phyloP scores from a whole-genome alignment of 164 flowering plant genomes.

The Tinospora cordifolia region DNA sequence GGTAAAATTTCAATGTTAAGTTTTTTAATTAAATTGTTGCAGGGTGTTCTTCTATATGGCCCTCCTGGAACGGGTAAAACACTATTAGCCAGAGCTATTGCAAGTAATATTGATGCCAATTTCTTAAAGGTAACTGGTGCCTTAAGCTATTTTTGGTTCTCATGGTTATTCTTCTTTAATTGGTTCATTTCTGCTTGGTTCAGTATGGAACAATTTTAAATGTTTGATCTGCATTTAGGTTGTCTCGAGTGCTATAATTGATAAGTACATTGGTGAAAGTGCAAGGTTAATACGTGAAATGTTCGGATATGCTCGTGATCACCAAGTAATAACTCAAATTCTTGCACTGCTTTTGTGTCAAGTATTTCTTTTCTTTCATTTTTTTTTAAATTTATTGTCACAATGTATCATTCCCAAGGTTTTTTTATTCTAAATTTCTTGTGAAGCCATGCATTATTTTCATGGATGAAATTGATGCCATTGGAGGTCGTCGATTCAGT shows the following conservation, averaged over 20 bases:
- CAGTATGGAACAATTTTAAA: background rate
- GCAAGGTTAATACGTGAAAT: conserved; percentile 88
- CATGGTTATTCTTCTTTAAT: background rate
- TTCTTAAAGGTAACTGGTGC: conserved; percentile 68
- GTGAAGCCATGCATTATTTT: conserved; percentile 92
- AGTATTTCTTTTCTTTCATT: background rate
- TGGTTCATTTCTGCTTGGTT: background rate
- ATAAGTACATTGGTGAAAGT: conserved; percentile 94
- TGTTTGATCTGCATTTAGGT: conserved; percentile 38
- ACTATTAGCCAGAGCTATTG: conserved; percentile 82
- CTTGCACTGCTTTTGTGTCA: background rate
- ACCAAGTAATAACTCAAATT: conserved; percentile 52
- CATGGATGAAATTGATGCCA: conserved; percentile 98
- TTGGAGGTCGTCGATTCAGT: conserved; percentile 93
- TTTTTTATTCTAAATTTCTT: conserved; percentile 8
- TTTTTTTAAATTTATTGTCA: background rate
- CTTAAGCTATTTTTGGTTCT: background rate
- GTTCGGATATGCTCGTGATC: conserved; percentile 96
- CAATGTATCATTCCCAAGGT: background rate
- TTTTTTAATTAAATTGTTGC: conserved; percentile 10
- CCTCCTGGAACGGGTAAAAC: conserved; percentile 99
- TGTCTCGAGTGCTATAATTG: conserved; percentile 92
- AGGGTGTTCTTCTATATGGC: conserved; percentile 96
- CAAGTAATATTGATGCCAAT: conserved; percentile 93
- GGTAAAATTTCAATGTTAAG: background rate